Evolutionary conservation across 2,329 filamentous ascomycete genomes (phyloP), one percentile per base, ranked within the genome.

Genomic region (Huntiella moniliformis): DNA sequence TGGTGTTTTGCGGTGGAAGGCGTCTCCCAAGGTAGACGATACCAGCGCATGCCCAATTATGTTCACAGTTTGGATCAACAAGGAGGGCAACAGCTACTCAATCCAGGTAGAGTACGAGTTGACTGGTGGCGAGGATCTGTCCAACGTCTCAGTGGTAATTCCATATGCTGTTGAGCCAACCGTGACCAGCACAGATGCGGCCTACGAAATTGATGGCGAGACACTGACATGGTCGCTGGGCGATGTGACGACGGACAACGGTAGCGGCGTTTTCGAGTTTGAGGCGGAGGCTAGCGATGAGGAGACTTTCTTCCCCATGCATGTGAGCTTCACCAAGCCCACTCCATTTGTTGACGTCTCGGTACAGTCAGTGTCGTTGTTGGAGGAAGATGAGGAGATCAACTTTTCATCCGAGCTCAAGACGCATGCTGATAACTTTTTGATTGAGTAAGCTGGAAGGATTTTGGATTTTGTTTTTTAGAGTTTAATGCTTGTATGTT

Each of bases 221-320:
- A 84, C 78, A 59, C 63, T 98, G 48, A 88, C 96, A 60, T 98
- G 91, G 91, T 82, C 79, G 37, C 82, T 98, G 55, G 88, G 91
- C 51, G 73, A 76, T 4, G 78, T 96, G 36, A 82, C 87, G 56
- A 79, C 85, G 43, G 79, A 79, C 48, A 94, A 91, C 59, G 65
- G 78, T 13, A 86, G 70, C 36, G 91, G 91, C 13, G 80, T 82
- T 40, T 96, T 98, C 57, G 91, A 98, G 61, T 96, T 98, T 54
- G 91, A 96, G 63, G 85, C 86, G 1, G 77, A 83, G 60, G 83
- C 83, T 8, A 74, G 77, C 46, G 83, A 87, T 53, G 91, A 96
- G 59, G 79, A 84, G 47, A 87, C 95, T 55, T 96, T 96, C 67
- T 98, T 98, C 77, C 91, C 91, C 1, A 96, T 98, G 87, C 80